Percentiles rank a stretch among this genome's conserved stretches.
Evolutionary conservation across 2,329 filamentous ascomycete species (phyloP).

Genomic region (Hypoxylon rubiginosum): DNA sequence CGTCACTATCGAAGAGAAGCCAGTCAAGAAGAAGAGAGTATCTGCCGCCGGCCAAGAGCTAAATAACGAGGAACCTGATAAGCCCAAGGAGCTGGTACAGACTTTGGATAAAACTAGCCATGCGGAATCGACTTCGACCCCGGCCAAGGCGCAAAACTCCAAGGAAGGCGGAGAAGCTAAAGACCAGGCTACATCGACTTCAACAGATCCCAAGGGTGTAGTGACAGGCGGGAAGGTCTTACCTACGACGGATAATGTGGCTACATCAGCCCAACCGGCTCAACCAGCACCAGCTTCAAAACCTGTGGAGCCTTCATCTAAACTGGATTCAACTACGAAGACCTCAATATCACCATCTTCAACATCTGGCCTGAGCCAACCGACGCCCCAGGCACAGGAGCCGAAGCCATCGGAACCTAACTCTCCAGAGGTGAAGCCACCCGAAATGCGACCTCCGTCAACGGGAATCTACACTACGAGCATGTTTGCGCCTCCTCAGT

Average conservation of each 20-base stretch:
- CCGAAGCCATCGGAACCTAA: constrained; percentile 40
- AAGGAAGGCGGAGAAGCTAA: constrained; percentile 7
- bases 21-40: constrained; percentile 64
- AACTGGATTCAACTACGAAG: constrained; percentile 14
- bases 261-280: constrained; percentile 15
- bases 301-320: constrained; percentile 19
- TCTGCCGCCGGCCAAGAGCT: constrained; percentile 47
- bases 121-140: constrained; percentile 11
- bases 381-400: constrained; percentile 30
- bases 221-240: constrained; percentile 18
- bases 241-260: neutral
- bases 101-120: constrained; percentile 28
- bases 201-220: constrained; percentile 13
- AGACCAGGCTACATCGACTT: constrained; percentile 3
- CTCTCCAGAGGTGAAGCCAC: constrained; percentile 46
- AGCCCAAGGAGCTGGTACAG: constrained; percentile 24
- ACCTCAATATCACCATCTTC: constrained; percentile 15
- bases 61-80: constrained; percentile 45
- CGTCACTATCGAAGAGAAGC: constrained; percentile 72
- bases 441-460: constrained; percentile 44
- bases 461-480: constrained; percentile 50
- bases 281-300: constrained; percentile 20
- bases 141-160: constrained; percentile 9
- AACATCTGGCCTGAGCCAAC: constrained; percentile 15
- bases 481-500: constrained; percentile 51